phyloP scores from a whole-genome alignment of 495 filamentous ascomycete species.

The Annulohypoxylon bovei region DNA sequence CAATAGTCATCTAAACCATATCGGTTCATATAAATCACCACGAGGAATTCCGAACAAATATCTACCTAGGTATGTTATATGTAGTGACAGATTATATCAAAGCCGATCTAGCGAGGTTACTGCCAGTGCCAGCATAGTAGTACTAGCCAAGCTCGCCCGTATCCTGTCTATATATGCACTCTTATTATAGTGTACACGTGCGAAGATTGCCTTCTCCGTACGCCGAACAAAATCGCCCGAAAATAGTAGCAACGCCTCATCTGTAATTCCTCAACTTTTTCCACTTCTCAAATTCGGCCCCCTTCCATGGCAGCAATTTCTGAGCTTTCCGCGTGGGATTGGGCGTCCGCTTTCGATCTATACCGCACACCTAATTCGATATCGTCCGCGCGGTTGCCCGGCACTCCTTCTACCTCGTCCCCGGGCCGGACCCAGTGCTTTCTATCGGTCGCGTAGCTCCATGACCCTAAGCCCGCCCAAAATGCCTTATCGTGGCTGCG shows the following conservation, averaged over 20 bases:
- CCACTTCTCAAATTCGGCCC: conserved; percentile 5
- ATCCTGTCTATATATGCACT: conserved; percentile 22
- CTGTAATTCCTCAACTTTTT: conserved; percentile 6
- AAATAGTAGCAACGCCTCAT: not conserved
- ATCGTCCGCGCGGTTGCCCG: conserved; percentile 28
- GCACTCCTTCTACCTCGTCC: conserved; percentile 50
- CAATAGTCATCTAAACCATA: too few relatives aligned
- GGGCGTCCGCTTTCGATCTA: conserved; percentile 30
- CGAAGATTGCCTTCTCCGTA: conserved; percentile 11
- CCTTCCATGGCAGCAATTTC: conserved; percentile 4
- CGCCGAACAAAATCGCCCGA: conserved; percentile 3
- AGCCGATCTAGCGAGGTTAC: conserved; percentile 2
- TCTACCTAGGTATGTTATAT: not conserved
- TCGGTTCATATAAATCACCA: not conserved
- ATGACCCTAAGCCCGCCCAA: conserved; percentile 70
- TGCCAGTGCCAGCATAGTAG: not conserved
- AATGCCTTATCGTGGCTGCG: conserved; percentile 63
- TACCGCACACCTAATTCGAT: conserved; percentile 45
- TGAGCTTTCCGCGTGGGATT: conserved; percentile 30
- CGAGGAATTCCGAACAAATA: not conserved
- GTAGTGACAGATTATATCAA: not conserved
- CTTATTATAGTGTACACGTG: conserved; percentile 11
- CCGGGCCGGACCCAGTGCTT: conserved; percentile 48
- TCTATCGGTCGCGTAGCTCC: conserved; percentile 57
- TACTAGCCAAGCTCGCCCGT: not conserved